Evolutionary conservation across 192 early-diverging fungal genomes (phyloP), one percentile per base, ranked within the genome.

Genomic region (Irineochytrium annulatum): DNA sequence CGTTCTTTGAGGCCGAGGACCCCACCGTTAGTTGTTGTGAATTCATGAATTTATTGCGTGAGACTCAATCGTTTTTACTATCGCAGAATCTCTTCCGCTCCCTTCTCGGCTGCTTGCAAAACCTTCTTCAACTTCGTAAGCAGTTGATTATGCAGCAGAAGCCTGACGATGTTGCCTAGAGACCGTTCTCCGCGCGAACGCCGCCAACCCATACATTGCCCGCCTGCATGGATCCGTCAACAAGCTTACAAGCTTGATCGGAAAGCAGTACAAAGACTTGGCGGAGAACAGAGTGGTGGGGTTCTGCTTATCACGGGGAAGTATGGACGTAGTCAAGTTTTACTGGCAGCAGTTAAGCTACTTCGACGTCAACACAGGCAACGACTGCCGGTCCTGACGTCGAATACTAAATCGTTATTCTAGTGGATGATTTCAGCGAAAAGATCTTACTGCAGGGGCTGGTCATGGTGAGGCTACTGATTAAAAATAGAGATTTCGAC

Each of bases 371-470:
- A n/a, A n/a, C n/a, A n/a, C n/a, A n/a, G n/a, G n/a, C n/a, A n/a
- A n/a, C n/a, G n/a, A n/a, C n/a, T n/a, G n/a, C n/a, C n/a, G n/a
- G n/a, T n/a, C n/a, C n/a, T n/a, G n/a, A n/a, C n/a, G n/a, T n/a
- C n/a, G n/a, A n/a, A n/a, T n/a, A n/a, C n/a, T n/a, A n/a, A n/a
- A n/a, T n/a, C n/a, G 44, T 34, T 24, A 55, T n/a, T 52, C 53
- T 35, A 43, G 60, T 59, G 11, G 72, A 76, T 48, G 44, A 58
- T 0, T 49, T 64, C 2, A 72, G 77, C 20, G 79, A 89, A 60
- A 78, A 74, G 14, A 58, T 90, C 31, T 68, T 89, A 58, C 79
- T 95, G n/a, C 92, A 95, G 59, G 83, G 77, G 0, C 55, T 95
- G 52, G 60, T 77, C 32, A 69, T 95, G 11, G 54, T 89, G 44